Evolutionary conservation across 345 rosid species (phyloP).

Genomic region (Eucalyptus rudis): DNA sequence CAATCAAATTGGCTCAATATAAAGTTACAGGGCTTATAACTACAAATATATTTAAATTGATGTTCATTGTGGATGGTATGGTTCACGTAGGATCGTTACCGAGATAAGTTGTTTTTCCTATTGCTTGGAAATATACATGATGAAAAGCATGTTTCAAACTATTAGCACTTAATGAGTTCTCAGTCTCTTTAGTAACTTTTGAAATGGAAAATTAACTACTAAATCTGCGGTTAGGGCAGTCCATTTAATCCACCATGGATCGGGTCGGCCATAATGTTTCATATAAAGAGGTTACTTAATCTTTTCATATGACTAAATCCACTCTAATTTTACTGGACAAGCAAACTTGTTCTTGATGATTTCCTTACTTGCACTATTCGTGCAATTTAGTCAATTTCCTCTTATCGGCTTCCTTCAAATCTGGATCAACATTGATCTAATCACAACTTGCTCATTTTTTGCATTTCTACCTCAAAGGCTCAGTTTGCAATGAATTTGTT

Average conservation of each 20-base stretch:
- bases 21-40: background rate
- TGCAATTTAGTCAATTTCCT: background rate
- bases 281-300: background rate
- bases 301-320: background rate
- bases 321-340: background rate
- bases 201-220: background rate
- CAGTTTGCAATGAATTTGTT: too few relatives aligned
- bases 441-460: background rate
- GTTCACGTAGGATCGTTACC: background rate
- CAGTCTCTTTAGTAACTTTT: background rate
- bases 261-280: background rate
- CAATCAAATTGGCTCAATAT: too few relatives aligned
- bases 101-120: background rate
- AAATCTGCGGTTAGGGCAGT: background rate
- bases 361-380: background rate
- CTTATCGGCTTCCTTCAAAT: background rate
- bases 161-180: background rate
- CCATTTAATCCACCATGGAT: background rate
- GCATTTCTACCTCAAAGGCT: background rate
- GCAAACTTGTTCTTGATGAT: background rate
- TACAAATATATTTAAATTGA: background rate
- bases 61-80: background rate
- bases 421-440: background rate
- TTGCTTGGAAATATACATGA: background rate
- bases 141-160: background rate